Evolutionary conservation across 495 filamentous ascomycete species (phyloP).

Genomic region (Oidiodendron maius): DNA sequence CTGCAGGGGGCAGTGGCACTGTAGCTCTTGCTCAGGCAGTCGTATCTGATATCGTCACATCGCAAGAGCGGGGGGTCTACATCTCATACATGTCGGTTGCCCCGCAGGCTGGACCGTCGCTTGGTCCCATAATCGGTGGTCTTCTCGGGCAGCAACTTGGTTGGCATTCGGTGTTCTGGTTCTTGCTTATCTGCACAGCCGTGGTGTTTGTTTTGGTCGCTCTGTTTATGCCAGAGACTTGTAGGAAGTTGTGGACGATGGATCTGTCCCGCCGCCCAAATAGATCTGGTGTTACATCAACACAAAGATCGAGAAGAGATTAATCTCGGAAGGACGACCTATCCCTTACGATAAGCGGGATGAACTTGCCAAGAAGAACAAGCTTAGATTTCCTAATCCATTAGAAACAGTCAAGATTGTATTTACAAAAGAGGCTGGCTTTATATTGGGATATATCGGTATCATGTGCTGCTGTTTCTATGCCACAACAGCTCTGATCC

Average conservation of each 20-base stretch:
- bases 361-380: slow-evolving; percentile 11
- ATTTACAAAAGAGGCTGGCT: slow-evolving; percentile 50
- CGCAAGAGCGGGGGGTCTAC: slow-evolving; percentile 43
- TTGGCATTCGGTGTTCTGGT: slow-evolving; percentile 66
- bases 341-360: neutral
- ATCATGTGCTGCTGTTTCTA: slow-evolving; percentile 57
- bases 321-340: slow-evolving; percentile 6
- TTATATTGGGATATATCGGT: slow-evolving; percentile 49
- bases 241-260: slow-evolving; percentile 60
- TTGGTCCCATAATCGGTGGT: slow-evolving; percentile 50
- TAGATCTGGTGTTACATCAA: slow-evolving; percentile 27
- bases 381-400: slow-evolving; percentile 52
- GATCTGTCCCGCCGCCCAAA: slow-evolving; percentile 38
- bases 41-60: slow-evolving; percentile 41
- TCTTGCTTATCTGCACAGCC: slow-evolving; percentile 40
- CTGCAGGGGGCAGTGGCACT: slow-evolving; percentile 40
- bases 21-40: slow-evolving; percentile 45
- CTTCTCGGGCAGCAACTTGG: slow-evolving; percentile 49
- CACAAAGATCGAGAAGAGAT: slow-evolving; percentile 9
- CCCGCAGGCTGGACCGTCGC: slow-evolving; percentile 35
- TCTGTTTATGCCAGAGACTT: slow-evolving; percentile 12
- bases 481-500: slow-evolving; percentile 43
- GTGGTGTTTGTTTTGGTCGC: neutral
- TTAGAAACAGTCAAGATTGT: slow-evolving; percentile 53
- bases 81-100: no score